Evolutionary conservation across 192 early-diverging fungal genomes (phyloP).

Genomic region (Entomortierella chlamydospora): DNA sequence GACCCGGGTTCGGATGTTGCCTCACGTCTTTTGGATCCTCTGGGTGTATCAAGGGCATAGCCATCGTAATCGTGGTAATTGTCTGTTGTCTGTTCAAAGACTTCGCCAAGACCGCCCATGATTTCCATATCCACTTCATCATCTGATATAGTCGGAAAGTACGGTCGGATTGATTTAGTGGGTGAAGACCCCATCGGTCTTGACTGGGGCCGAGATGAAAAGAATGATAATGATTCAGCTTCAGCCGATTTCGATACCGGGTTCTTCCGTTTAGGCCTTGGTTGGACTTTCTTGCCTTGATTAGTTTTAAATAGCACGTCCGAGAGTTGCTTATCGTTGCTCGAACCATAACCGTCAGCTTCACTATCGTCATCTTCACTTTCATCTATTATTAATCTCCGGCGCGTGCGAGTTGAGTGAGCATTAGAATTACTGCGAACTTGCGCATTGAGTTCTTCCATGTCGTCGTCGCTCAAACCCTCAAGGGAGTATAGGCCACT

Average conservation of each 20-base stretch:
- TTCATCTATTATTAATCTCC: background rate
- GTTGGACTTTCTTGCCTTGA: background rate
- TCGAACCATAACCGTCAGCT: background rate
- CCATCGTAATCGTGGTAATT: background rate
- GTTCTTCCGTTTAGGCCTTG: background rate
- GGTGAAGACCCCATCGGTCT: background rate
- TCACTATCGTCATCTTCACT: conserved; percentile 3
- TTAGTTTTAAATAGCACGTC: background rate
- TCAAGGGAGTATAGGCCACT: background rate
- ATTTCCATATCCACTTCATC: conserved; percentile 46
- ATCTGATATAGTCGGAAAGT: conserved; percentile 25
- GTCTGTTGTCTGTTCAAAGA: background rate
- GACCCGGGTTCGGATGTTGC: background rate
- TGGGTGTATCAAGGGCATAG: background rate
- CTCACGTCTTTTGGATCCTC: background rate
- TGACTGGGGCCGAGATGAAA: background rate
- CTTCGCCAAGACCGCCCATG: conserved; percentile 22
- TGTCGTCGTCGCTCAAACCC: conserved; percentile 2
- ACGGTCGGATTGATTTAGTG: background rate
- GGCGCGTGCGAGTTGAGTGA: background rate
- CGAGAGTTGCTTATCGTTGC: background rate
- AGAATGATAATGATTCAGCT: background rate
- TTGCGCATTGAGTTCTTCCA: conserved; percentile 1
- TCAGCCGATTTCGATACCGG: too few species aligned
- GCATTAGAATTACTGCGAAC: too few species aligned